Conservation (phyloP, 2,329 filamentous ascomycete genomes). For the Penicillium sp. region DNA sequence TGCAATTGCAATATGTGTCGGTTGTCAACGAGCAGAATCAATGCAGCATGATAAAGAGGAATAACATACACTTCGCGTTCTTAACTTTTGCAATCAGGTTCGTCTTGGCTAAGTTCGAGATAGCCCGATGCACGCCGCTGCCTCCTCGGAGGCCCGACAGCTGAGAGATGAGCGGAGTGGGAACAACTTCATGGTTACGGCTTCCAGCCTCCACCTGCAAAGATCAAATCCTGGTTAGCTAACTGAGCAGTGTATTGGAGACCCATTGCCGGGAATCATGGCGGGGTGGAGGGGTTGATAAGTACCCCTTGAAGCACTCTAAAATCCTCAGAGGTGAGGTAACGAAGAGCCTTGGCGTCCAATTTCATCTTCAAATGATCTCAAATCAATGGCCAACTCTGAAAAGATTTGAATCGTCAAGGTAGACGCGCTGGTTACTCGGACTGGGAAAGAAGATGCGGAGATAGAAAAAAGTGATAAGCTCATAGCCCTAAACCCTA, state of each 20-base stretch:
- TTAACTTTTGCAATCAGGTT: constrained; percentile 90
- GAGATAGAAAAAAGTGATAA: constrained; percentile 36
- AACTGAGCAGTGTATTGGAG: constrained; percentile 7
- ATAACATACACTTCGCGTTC: constrained; percentile 75
- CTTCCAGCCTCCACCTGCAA: constrained; percentile 84
- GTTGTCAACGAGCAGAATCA: not conserved
- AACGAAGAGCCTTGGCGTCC: constrained; percentile 89
- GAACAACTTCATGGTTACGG: constrained; percentile 96
- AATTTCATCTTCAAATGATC: constrained; percentile 72
- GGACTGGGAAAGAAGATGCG: constrained; percentile 13
- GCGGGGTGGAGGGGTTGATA: constrained; percentile 38
- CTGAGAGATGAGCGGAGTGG: constrained; percentile 82
- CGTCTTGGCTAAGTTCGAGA: constrained; percentile 87
- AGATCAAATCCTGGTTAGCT: not conserved
- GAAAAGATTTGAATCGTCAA: not conserved
- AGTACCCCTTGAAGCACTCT: constrained; percentile 84
- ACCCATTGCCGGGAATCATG: constrained; percentile 18
- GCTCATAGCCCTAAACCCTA: constrained; percentile 44
- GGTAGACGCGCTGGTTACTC: not conserved
- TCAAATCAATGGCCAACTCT: not conserved
- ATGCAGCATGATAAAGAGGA: not conserved
- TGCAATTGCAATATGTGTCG: constrained; percentile 26
- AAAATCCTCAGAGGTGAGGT: constrained; percentile 92
- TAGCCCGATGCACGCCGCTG: constrained; percentile 79
- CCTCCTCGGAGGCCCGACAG: constrained; percentile 77